Conservation (phyloP, 2,329 filamentous ascomycete species). For the Trichophyton rubrum region DNA sequence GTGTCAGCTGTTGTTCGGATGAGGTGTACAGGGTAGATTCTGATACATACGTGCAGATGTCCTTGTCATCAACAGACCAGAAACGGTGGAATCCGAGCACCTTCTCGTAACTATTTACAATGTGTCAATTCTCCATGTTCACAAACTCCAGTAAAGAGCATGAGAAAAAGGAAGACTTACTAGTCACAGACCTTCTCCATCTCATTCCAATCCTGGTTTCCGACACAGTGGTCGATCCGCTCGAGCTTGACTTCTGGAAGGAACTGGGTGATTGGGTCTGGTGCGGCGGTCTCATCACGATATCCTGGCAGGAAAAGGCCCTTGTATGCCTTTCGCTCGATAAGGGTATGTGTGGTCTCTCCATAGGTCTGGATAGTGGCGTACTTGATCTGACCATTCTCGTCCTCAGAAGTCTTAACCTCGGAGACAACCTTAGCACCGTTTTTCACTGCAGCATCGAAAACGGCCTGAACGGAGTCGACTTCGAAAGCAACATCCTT, state of each 20-base stretch:
- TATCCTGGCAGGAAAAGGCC: conserved; percentile 79
- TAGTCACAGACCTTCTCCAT: conserved; percentile 57
- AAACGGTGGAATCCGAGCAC: conserved; percentile 90
- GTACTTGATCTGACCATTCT: conserved; percentile 54
- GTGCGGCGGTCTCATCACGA: conserved; percentile 38
- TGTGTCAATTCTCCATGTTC: not conserved
- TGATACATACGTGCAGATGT: conserved; percentile 56
- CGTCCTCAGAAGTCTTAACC: conserved; percentile 48
- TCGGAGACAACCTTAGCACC: conserved; percentile 29
- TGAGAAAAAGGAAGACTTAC: conserved; percentile 23
- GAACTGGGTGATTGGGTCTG: conserved; percentile 35
- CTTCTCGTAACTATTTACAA: conserved; percentile 58
- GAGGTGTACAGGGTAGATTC: conserved; percentile 3
- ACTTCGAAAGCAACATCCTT: conserved; percentile 95
- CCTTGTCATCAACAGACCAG: conserved; percentile 89
- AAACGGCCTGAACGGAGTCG: conserved; percentile 73
- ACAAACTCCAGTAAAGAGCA: too few species aligned
- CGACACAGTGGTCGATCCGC: conserved; percentile 90
- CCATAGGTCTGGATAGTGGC: conserved; percentile 86
- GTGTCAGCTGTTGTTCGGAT: not conserved
- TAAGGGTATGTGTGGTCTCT: conserved; percentile 86
- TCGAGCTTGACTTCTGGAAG: conserved; percentile 56
- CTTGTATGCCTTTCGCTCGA: conserved; percentile 57
- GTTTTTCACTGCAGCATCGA: conserved; percentile 52
- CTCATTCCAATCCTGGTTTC: conserved; percentile 90